These are phyloP conservation scores for Monosporascus ibericus DNA, from an alignment of 2,329 filamentous ascomycete species.

Conservation along the genomic window DNA sequence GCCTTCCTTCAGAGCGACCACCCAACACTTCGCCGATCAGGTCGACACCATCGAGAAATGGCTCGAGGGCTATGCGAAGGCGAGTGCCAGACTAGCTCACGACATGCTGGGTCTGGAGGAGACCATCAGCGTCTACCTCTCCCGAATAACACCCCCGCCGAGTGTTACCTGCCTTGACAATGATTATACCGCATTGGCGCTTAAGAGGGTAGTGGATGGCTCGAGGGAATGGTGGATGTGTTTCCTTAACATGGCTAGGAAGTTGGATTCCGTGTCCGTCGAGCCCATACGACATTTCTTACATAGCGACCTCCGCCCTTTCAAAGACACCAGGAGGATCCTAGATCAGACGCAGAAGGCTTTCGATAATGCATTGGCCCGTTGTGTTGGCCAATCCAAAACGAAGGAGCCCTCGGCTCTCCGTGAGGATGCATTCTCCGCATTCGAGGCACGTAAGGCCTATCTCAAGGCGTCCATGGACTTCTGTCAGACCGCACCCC, in stretches of 20 bases:
- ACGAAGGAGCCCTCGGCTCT: constrained; percentile 88
- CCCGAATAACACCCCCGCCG: constrained; percentile 66
- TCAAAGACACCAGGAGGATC: constrained; percentile 75
- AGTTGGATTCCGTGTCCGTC: constrained; percentile 68
- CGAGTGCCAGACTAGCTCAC: constrained; percentile 49
- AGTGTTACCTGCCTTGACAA: constrained; percentile 82
- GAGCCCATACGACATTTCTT: constrained; percentile 81
- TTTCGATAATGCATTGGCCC: constrained; percentile 74
- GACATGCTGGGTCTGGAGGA: constrained; percentile 71
- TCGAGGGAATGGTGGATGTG: constrained; percentile 83
- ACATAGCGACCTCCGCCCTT: constrained; percentile 69
- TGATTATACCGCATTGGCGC: constrained; percentile 85
- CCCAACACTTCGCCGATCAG: constrained; percentile 84
- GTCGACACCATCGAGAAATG: constrained; percentile 87
- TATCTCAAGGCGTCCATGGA: constrained; percentile 93
- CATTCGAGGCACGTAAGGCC: constrained; percentile 84
- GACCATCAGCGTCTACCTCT: constrained; percentile 69
- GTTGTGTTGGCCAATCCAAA: constrained; percentile 82
- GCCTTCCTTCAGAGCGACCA: constrained; percentile 85
- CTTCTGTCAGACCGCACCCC: constrained; percentile 81
- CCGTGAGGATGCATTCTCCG: constrained; percentile 89
- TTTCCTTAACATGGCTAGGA: constrained; percentile 66
- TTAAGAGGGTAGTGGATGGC: constrained; percentile 79
- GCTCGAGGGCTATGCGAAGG: constrained; percentile 61
- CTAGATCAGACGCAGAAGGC: constrained; percentile 77